Percentiles rank a stretch among this genome's conserved stretches.
phyloP scores from a whole-genome alignment of 768 basidiomycete species.

The Hirschioporus abietinus region DNA sequence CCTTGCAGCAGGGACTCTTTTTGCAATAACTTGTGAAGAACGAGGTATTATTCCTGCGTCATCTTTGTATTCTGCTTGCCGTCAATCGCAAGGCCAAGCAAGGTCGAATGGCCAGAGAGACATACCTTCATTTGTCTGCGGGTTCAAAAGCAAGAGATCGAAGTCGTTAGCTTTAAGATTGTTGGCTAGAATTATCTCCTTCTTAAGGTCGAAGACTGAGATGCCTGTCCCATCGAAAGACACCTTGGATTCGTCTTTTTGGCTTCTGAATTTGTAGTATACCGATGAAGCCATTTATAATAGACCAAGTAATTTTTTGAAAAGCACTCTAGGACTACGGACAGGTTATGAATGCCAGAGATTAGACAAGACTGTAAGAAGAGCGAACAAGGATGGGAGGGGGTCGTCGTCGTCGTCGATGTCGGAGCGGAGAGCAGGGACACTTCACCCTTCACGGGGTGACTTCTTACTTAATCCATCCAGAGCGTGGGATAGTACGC shows the following conservation, averaged over 20 bases:
- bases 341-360: not conserved
- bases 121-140: slow-evolving; percentile 84
- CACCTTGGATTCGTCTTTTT: slow-evolving; percentile 90
- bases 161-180: slow-evolving; percentile 97
- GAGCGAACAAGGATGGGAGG: not conserved
- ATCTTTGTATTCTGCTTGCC: slow-evolving; percentile 74
- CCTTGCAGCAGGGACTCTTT: slow-evolving; percentile 77
- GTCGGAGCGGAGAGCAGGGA: too few species aligned
- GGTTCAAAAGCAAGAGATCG: slow-evolving; percentile 84
- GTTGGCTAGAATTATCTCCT: slow-evolving; percentile 95
- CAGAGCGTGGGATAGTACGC: not conserved
- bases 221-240: slow-evolving; percentile 99
- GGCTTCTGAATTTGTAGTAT: slow-evolving; percentile 96
- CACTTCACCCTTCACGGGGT: too few species aligned
- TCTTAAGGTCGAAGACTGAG: slow-evolving; percentile 98
- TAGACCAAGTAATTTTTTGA: slow-evolving; percentile 11
- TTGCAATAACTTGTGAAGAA: slow-evolving; percentile 90
- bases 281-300: slow-evolving; percentile 80
- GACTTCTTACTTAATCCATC: not conserved
- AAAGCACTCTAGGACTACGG: slow-evolving; percentile 1
- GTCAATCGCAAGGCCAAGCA: not conserved
- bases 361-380: not conserved
- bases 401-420: not conserved
- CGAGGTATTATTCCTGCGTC: slow-evolving; percentile 90
- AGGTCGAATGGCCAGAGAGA: not conserved